Base-by-base conservation (phyloP, 2,329 filamentous ascomycete species). In the Endoconidiophora laricicola region DNA sequence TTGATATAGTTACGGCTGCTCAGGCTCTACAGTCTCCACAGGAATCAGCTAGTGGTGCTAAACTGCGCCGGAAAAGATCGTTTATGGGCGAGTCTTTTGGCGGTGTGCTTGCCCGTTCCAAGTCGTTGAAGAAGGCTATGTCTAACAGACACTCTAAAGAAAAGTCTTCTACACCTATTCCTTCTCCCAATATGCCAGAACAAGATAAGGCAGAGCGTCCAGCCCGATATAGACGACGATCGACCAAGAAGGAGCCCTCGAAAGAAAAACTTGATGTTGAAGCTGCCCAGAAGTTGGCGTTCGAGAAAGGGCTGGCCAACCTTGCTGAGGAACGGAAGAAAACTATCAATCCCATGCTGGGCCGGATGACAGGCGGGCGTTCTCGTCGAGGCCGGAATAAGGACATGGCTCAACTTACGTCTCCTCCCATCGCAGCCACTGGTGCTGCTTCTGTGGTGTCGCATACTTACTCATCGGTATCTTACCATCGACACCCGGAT, bases 31-130 rank as follows among this genome's bases (percentile, higher is more conserved):
- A 16, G 3, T n/a, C 6, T 18, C 16, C 10, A 16, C 6, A 42
- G 20, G 22, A 26, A 14, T 10, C 9, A 9, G 33, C 26, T 22
- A 12, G 6, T 4, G 37, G 38, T 1, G n/a, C 16, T 29, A 40
- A 56, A 10, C 50, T 58, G 10, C 51, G 53, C 6, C 51, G 53
- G 12, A 57, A 55, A 44, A 37, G 55, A 14, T 47, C 52, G 9
- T 46, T 48, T n/a, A 47, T 52, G 40, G 45, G 40, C 40, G 50
- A 52, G 14, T 37, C 41, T n/a, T 44, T 52, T 37, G 36, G 45
- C 3, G 20, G 18, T 33, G 46, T 47, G 16, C 41, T 52, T 3
- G 26, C 45, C 39, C 44, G 52, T 39, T 41, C 43, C 20, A 20
- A 44, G 44, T 46, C 14, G 14, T 36, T 18, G 18, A 54, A 48